phyloP scores from a whole-genome alignment of 2,329 filamentous ascomycete genomes.

The Aureobasidium sp. region DNA sequence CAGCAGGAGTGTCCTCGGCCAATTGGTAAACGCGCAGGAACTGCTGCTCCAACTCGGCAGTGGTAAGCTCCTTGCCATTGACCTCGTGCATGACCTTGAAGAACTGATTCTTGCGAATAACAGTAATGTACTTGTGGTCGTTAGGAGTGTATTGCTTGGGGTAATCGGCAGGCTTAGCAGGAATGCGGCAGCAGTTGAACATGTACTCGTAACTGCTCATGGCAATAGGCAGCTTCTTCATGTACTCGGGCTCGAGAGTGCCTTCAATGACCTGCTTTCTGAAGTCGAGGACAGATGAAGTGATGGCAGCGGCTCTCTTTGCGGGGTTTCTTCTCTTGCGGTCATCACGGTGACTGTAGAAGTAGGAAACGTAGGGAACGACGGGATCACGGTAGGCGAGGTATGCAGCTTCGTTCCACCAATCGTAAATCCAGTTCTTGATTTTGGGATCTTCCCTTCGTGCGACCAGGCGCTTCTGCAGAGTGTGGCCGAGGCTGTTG shows the following conservation, averaged over 20 bases:
- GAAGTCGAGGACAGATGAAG: conserved; percentile 81
- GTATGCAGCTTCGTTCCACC: conserved; percentile 97
- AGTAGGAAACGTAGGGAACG: conserved; percentile 97
- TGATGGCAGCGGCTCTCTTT: conserved; percentile 87
- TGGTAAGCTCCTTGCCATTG: conserved; percentile 77
- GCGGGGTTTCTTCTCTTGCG: conserved; percentile 77
- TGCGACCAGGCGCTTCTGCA: conserved; percentile 82
- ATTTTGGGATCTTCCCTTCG: conserved; percentile 69
- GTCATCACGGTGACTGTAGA: conserved; percentile 97
- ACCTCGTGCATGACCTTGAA: conserved; percentile 85
- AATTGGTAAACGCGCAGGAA: conserved; percentile 78
- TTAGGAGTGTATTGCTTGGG: conserved; percentile 70
- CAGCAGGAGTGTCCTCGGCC: conserved; percentile 63
- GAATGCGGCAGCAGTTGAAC: conserved; percentile 90
- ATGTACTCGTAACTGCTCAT: conserved; percentile 99
- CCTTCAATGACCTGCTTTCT: conserved; percentile 82
- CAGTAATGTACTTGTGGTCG: conserved; percentile 81
- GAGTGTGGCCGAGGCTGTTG: conserved; percentile 71
- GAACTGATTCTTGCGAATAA: conserved; percentile 92
- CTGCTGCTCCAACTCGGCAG: conserved; percentile 81
- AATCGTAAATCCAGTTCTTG: conserved; percentile 94
- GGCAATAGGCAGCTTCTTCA: conserved; percentile 94
- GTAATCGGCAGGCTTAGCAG: conserved; percentile 73
- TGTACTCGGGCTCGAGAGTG: conserved; percentile 91
- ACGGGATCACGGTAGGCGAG: conserved; percentile 90